Evolutionary conservation across 2,329 filamentous ascomycete species (phyloP).

Genomic region (Xylariaceae sp.): DNA sequence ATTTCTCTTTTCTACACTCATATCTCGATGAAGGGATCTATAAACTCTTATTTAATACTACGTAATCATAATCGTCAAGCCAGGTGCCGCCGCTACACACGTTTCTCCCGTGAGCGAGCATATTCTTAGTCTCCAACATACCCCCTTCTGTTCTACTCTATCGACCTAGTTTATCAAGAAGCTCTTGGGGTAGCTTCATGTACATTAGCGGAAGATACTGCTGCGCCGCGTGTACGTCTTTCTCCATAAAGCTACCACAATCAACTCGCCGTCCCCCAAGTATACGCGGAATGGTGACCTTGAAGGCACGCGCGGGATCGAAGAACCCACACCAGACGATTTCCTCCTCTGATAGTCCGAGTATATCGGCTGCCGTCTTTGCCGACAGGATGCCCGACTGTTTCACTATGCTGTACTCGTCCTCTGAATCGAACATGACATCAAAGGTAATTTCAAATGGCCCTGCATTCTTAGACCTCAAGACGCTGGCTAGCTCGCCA

Average conservation of each 20-base stretch:
- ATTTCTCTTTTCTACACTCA: neutral
- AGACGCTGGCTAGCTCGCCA: constrained; percentile 48
- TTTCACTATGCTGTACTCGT: constrained; percentile 47
- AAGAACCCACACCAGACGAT: constrained; percentile 51
- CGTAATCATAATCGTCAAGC: no score
- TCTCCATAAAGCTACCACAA: constrained; percentile 42
- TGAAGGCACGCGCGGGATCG: constrained; percentile 55
- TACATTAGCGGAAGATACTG: constrained; percentile 38
- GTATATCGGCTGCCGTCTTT: constrained; percentile 44
- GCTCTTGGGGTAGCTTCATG: constrained; percentile 30
- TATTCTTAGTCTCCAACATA: no score
- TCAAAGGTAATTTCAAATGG: constrained; percentile 61
- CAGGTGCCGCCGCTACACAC: no score
- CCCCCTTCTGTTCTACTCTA: no score
- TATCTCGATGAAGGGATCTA: no score
- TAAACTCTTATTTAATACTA: no score
- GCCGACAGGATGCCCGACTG: constrained; percentile 44
- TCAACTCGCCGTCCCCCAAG: constrained; percentile 26
- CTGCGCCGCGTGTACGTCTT: constrained; percentile 42
- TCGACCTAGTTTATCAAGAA: constrained; percentile 7
- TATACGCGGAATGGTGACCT: constrained; percentile 49
- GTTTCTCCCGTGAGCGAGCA: no score
- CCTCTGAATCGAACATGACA: constrained; percentile 51
- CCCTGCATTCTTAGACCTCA: constrained; percentile 59
- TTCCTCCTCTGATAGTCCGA: constrained; percentile 36